Conservation (phyloP, 2,329 filamentous ascomycete genomes). For the Grosmannia penicillata region DNA sequence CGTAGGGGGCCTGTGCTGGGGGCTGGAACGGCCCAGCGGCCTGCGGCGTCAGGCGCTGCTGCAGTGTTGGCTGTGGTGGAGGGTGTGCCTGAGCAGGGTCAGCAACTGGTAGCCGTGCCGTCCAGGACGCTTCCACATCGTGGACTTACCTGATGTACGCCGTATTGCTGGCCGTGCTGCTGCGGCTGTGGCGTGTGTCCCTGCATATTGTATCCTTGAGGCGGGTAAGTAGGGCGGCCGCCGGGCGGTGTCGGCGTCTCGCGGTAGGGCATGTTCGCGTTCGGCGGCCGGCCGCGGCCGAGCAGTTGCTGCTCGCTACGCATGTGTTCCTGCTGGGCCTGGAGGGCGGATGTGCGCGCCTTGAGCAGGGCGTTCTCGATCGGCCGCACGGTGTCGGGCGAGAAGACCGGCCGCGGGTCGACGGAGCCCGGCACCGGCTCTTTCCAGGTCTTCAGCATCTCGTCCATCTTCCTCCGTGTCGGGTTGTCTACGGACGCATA, state of each 20-base stretch:
- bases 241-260: slow-evolving; percentile 62
- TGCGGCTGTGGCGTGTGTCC: slow-evolving; percentile 13
- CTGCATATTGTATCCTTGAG: slow-evolving; percentile 15
- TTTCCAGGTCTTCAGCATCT: slow-evolving; percentile 97
- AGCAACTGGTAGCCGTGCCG: too few species aligned
- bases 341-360: slow-evolving; percentile 47
- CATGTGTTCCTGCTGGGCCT: slow-evolving; percentile 39
- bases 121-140: too few species aligned
- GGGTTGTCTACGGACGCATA: slow-evolving; percentile 76
- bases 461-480: slow-evolving; percentile 83
- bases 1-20: slow-evolving; percentile 8
- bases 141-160: slow-evolving; percentile 13
- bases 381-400: slow-evolving; percentile 68
- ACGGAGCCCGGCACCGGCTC: slow-evolving; percentile 88
- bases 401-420: slow-evolving; percentile 84
- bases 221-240: slow-evolving; percentile 18
- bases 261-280: slow-evolving; percentile 39
- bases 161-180: slow-evolving; percentile 13
- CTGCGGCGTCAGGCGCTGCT: slow-evolving; percentile 21
- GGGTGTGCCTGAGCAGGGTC: slow-evolving; percentile 13
- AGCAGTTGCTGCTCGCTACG: slow-evolving; percentile 41
- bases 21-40: slow-evolving; percentile 20
- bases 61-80: slow-evolving; percentile 15
- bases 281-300: slow-evolving; percentile 26
- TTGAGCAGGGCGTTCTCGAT: slow-evolving; percentile 94